A percentile compares a stretch with the other conserved stretches of the same genome.
Conservation (phyloP, 305 asterid species). For the Withania somnifera region DNA sequence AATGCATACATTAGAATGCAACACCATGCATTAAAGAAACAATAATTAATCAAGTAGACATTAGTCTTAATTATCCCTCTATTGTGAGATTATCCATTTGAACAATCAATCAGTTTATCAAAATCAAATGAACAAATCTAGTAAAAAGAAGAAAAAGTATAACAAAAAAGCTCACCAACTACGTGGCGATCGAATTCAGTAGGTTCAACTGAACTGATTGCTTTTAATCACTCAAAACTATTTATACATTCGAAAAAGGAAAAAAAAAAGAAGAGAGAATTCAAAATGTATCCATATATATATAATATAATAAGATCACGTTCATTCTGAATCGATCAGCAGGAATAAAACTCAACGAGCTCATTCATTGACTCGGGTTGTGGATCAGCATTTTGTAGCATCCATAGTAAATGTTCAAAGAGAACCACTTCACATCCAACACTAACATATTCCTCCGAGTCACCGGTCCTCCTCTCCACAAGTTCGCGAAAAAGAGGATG, state of each 20-base stretch:
- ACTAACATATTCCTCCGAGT: constrained; percentile 19
- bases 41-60: neutral
- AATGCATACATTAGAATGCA: neutral
- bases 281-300: neutral
- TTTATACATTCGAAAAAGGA: neutral
- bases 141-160: no score
- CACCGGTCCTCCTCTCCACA: neutral
- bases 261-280: neutral
- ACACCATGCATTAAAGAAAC: neutral
- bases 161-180: neutral
- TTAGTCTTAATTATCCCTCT: neutral
- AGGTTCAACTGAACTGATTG: neutral
- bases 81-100: neutral
- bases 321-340: constrained; percentile 19
- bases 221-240: neutral
- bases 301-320: neutral
- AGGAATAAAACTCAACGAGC: constrained; percentile 79
- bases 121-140: neutral
- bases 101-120: neutral
- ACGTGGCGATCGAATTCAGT: neutral
- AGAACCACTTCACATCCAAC: constrained; percentile 85
- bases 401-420: constrained; percentile 91
- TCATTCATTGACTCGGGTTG: constrained; percentile 73
- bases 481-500: constrained; percentile 15
- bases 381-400: constrained; percentile 91